Conservation (phyloP, 139 green algal species). For the Chlamydomonas urium region DNA sequence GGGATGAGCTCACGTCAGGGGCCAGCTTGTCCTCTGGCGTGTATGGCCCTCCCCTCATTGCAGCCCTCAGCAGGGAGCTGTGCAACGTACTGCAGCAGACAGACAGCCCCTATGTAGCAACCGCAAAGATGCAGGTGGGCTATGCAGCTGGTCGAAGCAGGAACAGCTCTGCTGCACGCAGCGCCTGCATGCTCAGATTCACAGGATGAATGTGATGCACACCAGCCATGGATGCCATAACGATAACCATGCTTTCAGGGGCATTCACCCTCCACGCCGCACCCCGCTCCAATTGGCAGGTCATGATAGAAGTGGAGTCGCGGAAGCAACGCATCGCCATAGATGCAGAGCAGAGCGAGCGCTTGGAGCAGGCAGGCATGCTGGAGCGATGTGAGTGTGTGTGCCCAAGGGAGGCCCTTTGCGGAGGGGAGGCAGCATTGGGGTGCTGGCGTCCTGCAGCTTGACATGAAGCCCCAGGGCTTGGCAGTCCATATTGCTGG, state of each 20-base stretch:
- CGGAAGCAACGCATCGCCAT: slow-evolving; percentile 43
- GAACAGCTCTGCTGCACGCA: neutral
- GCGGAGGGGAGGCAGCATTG: too few species aligned
- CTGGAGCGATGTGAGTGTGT: slow-evolving; percentile 21
- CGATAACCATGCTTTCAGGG: too few species aligned
- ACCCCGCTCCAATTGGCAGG: too few species aligned
- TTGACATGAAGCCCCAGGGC: too few species aligned
- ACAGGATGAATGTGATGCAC: too few species aligned
- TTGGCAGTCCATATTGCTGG: too few species aligned
- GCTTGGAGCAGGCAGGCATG: slow-evolving; percentile 30
- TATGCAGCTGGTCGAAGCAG: neutral
- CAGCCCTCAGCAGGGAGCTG: slow-evolving; percentile 14
- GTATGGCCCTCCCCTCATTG: slow-evolving; percentile 15
- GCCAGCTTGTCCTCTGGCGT: neutral
- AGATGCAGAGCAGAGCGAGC: slow-evolving; percentile 31
- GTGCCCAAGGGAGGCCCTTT: neutral
- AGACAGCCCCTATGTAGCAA: slow-evolving; percentile 18
- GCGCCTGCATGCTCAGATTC: too few species aligned
- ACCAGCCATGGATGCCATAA: too few species aligned
- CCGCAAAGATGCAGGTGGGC: slow-evolving; percentile 39
- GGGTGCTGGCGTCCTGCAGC: too few species aligned
- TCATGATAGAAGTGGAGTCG: slow-evolving; percentile 39
- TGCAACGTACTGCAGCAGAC: neutral
- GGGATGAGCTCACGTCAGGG: slow-evolving; percentile 9
- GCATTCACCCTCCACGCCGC: too few species aligned